Evolutionary conservation across 1,284 basidiomycete species (phyloP).

Genomic region (Inonotus hispidus): DNA sequence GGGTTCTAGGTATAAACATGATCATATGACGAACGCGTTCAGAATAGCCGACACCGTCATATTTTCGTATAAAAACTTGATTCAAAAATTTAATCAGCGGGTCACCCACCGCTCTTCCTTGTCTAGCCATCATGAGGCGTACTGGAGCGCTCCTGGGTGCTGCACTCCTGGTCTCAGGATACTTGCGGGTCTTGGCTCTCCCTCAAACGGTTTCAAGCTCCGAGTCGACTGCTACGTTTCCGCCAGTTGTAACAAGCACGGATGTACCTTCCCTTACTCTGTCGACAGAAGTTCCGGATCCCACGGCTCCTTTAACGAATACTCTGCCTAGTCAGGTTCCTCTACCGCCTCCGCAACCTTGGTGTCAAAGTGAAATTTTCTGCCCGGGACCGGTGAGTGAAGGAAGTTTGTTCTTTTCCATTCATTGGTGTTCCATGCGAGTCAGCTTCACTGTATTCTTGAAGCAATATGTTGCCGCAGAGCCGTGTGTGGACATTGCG

Average conservation of each 20-base stretch:
- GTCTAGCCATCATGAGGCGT: not conserved
- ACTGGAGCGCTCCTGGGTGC: not conserved
- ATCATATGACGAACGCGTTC: conserved; percentile 4
- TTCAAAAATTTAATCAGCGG: too few species aligned
- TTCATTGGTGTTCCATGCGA: not conserved
- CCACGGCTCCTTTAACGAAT: conserved; percentile 49
- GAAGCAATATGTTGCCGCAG: not conserved
- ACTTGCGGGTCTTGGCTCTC: not conserved
- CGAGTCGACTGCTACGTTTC: conserved; percentile 15
- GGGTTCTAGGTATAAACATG: not conserved
- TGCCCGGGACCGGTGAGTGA: conserved; percentile 69
- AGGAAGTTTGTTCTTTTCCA: not conserved
- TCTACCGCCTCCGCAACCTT: conserved; percentile 67
- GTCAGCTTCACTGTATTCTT: not conserved
- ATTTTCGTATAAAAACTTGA: too few species aligned
- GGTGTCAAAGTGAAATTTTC: conserved; percentile 80
- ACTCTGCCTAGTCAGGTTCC: conserved; percentile 62
- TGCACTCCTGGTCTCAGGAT: conserved; percentile 1
- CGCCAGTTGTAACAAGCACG: conserved; percentile 17
- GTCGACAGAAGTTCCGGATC: conserved; percentile 61
- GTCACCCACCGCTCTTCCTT: not conserved
- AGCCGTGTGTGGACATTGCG: not conserved
- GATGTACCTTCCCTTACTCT: conserved; percentile 34
- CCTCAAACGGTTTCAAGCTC: conserved; percentile 12
- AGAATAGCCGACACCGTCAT: not conserved